These are phyloP conservation scores for Ophiostoma montium DNA, from an alignment of 2,329 filamentous ascomycete species.

Conservation along the genomic window DNA sequence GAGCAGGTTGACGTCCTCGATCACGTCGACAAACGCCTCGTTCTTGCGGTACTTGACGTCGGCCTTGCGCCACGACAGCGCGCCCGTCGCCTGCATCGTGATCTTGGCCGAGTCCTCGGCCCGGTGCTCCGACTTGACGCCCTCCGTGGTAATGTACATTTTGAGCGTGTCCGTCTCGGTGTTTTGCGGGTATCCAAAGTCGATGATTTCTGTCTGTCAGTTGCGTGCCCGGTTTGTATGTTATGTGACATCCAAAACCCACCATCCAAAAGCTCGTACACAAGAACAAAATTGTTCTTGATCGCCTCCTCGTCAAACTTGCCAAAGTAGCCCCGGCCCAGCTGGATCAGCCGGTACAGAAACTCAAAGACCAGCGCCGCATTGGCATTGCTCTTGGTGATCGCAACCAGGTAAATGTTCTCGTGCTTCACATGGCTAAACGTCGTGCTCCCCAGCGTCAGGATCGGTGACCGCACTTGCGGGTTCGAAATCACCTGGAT, in stretches of 20 bases:
- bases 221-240: no score
- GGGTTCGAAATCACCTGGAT: slow-evolving; percentile 99
- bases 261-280: slow-evolving; percentile 95
- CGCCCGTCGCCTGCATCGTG: slow-evolving; percentile 97
- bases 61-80: slow-evolving; percentile 88
- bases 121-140: slow-evolving; percentile 78
- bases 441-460: slow-evolving; percentile 92
- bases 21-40: slow-evolving; percentile 97
- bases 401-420: slow-evolving; percentile 94
- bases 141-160: slow-evolving; percentile 99
- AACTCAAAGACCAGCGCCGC: slow-evolving; percentile 97
- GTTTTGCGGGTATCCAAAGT: slow-evolving; percentile 98
- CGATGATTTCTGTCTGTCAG: slow-evolving; percentile 64
- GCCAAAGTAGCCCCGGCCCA: slow-evolving; percentile 93
- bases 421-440: slow-evolving; percentile 99
- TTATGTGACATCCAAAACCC: no score
- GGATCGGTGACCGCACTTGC: slow-evolving; percentile 90
- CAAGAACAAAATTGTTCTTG: slow-evolving; percentile 98
- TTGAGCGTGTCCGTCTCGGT: slow-evolving; percentile 97
- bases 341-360: slow-evolving; percentile 75
- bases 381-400: slow-evolving; percentile 99
- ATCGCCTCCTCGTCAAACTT: slow-evolving; percentile 99
- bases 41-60: slow-evolving; percentile 99
- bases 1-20: slow-evolving; percentile 95
- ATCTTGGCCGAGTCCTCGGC: slow-evolving; percentile 93